phyloP scores from a whole-genome alignment of 2,329 filamentous ascomycete species.

The Tolypocladium amazonense region DNA sequence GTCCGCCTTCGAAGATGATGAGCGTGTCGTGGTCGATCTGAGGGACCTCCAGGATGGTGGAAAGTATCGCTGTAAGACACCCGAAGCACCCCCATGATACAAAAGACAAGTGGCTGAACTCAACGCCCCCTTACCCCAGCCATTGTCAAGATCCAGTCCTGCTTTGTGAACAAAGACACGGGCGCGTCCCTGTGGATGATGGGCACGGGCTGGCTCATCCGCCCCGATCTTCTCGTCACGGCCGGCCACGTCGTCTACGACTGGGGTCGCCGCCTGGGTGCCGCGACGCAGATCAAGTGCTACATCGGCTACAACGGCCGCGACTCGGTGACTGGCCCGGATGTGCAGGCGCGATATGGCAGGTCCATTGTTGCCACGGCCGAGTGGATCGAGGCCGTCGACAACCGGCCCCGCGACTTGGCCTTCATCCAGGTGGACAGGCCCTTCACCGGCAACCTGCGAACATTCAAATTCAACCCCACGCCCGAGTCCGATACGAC shows the following conservation, averaged over 20 bases:
- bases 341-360: constrained; percentile 8
- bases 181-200: constrained; percentile 8
- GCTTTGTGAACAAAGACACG: neutral
- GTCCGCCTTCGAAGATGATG: neutral
- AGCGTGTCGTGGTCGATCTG: neutral
- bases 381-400: constrained; percentile 9
- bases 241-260: constrained; percentile 14
- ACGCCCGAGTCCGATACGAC: neutral
- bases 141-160: neutral
- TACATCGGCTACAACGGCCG: constrained; percentile 23
- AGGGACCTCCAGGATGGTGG: neutral
- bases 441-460: constrained; percentile 13
- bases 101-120: neutral
- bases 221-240: constrained; percentile 9
- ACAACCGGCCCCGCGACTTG: constrained; percentile 10
- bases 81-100: neutral
- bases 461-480: constrained; percentile 8
- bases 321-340: neutral
- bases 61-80: neutral
- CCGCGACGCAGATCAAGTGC: constrained; percentile 16
- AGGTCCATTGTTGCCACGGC: constrained; percentile 10
- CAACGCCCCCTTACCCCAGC: neutral
- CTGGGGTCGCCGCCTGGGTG: constrained; percentile 9
- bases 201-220: constrained; percentile 12
- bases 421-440: constrained; percentile 14